Evolutionary conservation across 306 rosid species (phyloP), one percentile per base, ranked within the genome.

Genomic region (Trifolium fragiferum): DNA sequence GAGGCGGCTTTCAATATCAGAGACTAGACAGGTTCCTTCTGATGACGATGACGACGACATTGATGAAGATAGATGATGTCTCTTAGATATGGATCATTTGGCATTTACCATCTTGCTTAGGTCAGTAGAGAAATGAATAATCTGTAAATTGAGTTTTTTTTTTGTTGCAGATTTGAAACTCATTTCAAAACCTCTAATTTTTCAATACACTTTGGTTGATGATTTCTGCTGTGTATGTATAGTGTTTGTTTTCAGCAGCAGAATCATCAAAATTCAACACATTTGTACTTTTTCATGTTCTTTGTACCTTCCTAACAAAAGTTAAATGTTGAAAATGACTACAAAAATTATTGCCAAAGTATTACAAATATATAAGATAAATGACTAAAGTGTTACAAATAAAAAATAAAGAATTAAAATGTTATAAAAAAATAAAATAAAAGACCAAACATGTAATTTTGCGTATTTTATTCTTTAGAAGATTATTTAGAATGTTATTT

Each of bases 1-100:
- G 38, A 79, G 91, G 82, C 80, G 90, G 84, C 90, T 92, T 69
- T 87, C 96, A 15, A 44, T 88, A 68, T 84, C 98, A n/a, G 98
- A 93, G 85, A 75, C 85, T 41, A 85, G 92, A 81, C 97, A 87
- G 72, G 81, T 87, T 70, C 80, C 90, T 76, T 87, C 98, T 61
- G 90, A 82, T 49, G 96, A 89, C 44, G 90, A 87, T 78, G 79
- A 80, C 62, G 74, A 82, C 53, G 83, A 84, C 40, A 37, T 37
- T 50, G 88, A 93, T 76, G 84, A 84, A 30, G 91, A 89, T 76
- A 88, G 77, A 71, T 89, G 70, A 66, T 30, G 74, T 83, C 76
- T 66, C 76, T 59, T 32, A 59, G 76, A 80, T 68, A 43, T 25
- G 84, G 84, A 79, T 81, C 75, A 54, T 79, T 76, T 76, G 82